Evolutionary conservation across 2,329 filamentous ascomycete species (phyloP).

Genomic region (Gnomoniopsis sp.): DNA sequence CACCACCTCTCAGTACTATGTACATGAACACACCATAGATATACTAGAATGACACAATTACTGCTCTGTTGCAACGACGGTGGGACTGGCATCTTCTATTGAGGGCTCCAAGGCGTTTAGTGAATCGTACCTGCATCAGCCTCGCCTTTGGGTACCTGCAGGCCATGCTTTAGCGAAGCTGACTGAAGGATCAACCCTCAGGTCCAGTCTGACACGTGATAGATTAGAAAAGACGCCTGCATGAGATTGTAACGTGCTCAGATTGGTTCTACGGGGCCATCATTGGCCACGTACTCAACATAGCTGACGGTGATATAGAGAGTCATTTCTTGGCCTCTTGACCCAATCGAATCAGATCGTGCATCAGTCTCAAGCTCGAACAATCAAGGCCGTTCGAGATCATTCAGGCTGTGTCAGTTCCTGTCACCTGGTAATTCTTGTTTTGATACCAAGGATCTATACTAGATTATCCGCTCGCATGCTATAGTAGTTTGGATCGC

Average conservation of each 20-base stretch:
- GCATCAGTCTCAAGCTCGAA: neutral
- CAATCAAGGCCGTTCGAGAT: neutral
- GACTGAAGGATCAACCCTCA: neutral
- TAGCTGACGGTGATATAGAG: neutral
- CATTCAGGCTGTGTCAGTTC: neutral
- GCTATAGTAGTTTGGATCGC: too few species aligned
- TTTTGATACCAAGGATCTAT: neutral
- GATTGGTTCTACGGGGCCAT: neutral
- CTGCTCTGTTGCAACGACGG: too few species aligned
- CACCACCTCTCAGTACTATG: too few species aligned
- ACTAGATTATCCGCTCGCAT: too few species aligned
- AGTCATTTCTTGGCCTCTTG: neutral
- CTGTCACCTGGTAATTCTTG: neutral
- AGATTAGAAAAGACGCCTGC: neutral
- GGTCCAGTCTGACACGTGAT: slow-evolving; percentile 9
- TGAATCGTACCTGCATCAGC: slow-evolving; percentile 12
- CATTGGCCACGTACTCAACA: neutral
- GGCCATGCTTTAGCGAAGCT: slow-evolving; percentile 16
- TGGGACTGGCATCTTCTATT: too few species aligned
- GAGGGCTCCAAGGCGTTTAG: neutral
- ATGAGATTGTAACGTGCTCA: neutral
- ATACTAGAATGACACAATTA: too few species aligned
- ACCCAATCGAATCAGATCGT: neutral
- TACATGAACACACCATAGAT: too few species aligned
- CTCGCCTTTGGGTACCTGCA: slow-evolving; percentile 1